These are phyloP conservation scores for Pharus latifolius DNA, from an alignment of 176 grass and related monocot genomes.

Conservation along the genomic window DNA sequence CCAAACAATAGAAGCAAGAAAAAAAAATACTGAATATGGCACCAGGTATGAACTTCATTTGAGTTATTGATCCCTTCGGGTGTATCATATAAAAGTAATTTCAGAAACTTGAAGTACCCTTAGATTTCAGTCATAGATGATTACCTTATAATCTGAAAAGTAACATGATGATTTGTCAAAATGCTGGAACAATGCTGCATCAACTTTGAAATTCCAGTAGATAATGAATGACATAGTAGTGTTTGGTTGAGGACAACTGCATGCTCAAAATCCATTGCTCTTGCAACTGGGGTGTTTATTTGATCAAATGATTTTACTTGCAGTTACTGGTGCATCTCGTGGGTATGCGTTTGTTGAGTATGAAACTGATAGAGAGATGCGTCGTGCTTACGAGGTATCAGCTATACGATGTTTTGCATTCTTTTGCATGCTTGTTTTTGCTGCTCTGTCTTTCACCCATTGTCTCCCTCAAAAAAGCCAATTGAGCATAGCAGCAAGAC, in stretches of 20 bases:
- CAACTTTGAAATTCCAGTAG: not conserved
- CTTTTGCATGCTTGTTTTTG: not conserved
- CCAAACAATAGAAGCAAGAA: too few species aligned
- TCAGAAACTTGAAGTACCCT: too few species aligned
- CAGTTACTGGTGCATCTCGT: conserved; percentile 80
- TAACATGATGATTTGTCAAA: not conserved
- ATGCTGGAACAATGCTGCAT: not conserved
- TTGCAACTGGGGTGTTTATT: not conserved
- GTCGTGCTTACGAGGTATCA: conserved; percentile 62
- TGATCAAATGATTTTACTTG: not conserved
- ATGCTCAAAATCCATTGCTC: not conserved
- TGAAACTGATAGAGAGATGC: conserved; percentile 81
- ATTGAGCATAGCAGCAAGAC: too few species aligned
- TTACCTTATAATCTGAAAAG: not conserved
- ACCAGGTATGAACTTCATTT: too few species aligned
- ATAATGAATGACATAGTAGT: not conserved
- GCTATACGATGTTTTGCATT: not conserved
- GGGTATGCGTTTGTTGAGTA: conserved; percentile 97
- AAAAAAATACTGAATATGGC: too few species aligned
- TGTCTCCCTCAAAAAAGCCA: too few species aligned
- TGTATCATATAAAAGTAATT: too few species aligned
- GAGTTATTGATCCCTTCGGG: too few species aligned
- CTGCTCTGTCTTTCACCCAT: too few species aligned
- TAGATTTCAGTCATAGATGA: too few species aligned
- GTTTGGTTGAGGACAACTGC: not conserved